Evolutionary conservation across 176 grass and related monocot species (phyloP).

Genomic region (Guadua angustifolia): DNA sequence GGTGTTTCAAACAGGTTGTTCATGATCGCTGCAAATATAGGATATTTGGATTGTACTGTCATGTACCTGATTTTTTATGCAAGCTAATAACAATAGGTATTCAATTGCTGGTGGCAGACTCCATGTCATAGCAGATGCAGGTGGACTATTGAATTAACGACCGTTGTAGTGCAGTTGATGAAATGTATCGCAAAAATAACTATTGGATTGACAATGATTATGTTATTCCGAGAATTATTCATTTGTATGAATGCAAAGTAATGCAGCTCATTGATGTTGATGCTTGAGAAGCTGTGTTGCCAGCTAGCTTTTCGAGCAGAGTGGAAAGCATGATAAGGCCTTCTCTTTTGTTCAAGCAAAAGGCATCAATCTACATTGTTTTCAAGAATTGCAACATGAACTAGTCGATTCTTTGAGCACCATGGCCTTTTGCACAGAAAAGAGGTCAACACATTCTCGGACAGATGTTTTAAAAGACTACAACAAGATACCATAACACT

Average conservation of each 20-base stretch:
- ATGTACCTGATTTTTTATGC: not conserved
- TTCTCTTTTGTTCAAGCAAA: not conserved
- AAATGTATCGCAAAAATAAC: not conserved
- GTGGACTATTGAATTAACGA: not conserved
- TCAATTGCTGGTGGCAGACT: not conserved
- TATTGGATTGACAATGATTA: not conserved
- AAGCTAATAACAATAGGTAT: not conserved
- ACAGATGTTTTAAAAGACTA: not conserved
- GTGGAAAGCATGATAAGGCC: not conserved
- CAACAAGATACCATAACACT: not conserved
- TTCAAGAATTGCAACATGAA: not conserved
- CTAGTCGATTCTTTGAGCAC: not conserved
- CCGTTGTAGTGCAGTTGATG: not conserved
- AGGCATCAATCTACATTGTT: not conserved
- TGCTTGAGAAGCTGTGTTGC: conserved; percentile 8
- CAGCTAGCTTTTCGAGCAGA: conserved; percentile 2
- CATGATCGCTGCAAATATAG: not conserved
- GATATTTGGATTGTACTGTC: not conserved
- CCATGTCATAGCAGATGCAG: not conserved
- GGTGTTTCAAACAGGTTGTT: not conserved
- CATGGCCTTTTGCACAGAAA: not conserved
- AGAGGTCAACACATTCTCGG: not conserved
- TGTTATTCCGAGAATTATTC: not conserved
- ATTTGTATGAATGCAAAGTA: not conserved
- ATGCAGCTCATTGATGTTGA: not conserved